Conservation (phyloP, 495 filamentous ascomycete species). For the Penicillium turbatum region DNA sequence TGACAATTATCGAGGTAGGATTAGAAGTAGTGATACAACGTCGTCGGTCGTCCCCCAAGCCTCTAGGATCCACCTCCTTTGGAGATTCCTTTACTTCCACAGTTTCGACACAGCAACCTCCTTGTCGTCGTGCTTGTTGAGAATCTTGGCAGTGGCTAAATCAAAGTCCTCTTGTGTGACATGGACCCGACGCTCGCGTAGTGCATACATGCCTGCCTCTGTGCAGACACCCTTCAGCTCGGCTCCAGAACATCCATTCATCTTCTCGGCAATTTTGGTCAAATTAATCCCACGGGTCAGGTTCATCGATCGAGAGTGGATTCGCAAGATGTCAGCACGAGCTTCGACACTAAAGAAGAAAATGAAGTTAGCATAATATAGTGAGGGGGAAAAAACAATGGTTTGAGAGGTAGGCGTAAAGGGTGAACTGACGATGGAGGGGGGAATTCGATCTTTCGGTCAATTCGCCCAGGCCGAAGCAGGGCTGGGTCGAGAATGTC, state of each 20-base stretch:
- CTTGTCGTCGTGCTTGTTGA: conserved; percentile 99
- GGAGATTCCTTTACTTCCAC: conserved; percentile 67
- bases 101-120: conserved; percentile 84
- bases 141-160: conserved; percentile 95
- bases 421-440: conserved; percentile 66
- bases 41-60: conserved; percentile 14
- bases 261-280: conserved; percentile 98
- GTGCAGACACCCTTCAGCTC: conserved; percentile 98
- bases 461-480: conserved; percentile 90
- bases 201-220: conserved; percentile 95
- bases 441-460: conserved; percentile 99
- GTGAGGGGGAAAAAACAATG: neutral
- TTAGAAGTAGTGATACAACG: conserved; percentile 30
- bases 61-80: conserved; percentile 1
- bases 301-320: conserved; percentile 97
- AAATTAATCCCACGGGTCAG: conserved; percentile 96
- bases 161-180: conserved; percentile 99
- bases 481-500: conserved; percentile 96
- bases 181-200: conserved; percentile 91
- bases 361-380: conserved; percentile 14
- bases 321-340: conserved; percentile 93
- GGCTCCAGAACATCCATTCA: conserved; percentile 97
- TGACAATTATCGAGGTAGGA: conserved; percentile 14
- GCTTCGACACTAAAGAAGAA: conserved; percentile 66
- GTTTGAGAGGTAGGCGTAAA: neutral